phyloP scores from a whole-genome alignment of 192 early-diverging fungal genomes.

The Backusella liffmaniae region DNA sequence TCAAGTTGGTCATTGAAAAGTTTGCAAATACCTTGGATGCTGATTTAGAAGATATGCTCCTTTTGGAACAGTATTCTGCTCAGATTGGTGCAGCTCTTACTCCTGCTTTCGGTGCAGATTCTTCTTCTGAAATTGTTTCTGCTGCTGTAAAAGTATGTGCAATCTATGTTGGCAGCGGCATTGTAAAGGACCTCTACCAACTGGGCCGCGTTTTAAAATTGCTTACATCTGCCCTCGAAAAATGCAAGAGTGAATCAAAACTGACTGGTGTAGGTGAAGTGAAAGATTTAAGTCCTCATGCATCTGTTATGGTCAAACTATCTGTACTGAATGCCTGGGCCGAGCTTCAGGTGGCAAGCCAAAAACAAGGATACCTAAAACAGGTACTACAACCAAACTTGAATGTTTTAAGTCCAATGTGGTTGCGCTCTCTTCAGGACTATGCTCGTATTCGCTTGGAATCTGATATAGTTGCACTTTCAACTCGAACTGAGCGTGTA shows the following conservation, averaged over 20 bases:
- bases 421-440: slow-evolving; percentile 58
- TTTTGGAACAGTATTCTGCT: slow-evolving; percentile 92
- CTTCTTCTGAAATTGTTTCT: slow-evolving; percentile 70
- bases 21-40: slow-evolving; percentile 84
- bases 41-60: slow-evolving; percentile 75
- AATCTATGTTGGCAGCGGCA: slow-evolving; percentile 84
- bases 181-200: slow-evolving; percentile 76
- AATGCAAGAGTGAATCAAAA: slow-evolving; percentile 60
- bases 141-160: slow-evolving; percentile 80
- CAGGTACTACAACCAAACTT: slow-evolving; percentile 63
- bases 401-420: slow-evolving; percentile 51
- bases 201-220: slow-evolving; percentile 69
- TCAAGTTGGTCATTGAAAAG: slow-evolving; percentile 76
- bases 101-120: slow-evolving; percentile 77
- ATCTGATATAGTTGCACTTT: slow-evolving; percentile 47
- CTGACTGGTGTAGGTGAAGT: slow-evolving; percentile 51
- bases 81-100: slow-evolving; percentile 92
- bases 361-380: slow-evolving; percentile 57
- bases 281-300: slow-evolving; percentile 68
- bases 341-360: slow-evolving; percentile 65
- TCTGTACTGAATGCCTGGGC: slow-evolving; percentile 83
- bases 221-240: slow-evolving; percentile 67
- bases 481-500: slow-evolving; percentile 32
- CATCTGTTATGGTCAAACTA: slow-evolving; percentile 73
- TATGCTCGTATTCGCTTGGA: slow-evolving; percentile 69